Percentiles rank a stretch among this genome's conserved stretches.
phyloP scores from a whole-genome alignment of 208 protist genomes.

The Phytomonas sp. region DNA sequence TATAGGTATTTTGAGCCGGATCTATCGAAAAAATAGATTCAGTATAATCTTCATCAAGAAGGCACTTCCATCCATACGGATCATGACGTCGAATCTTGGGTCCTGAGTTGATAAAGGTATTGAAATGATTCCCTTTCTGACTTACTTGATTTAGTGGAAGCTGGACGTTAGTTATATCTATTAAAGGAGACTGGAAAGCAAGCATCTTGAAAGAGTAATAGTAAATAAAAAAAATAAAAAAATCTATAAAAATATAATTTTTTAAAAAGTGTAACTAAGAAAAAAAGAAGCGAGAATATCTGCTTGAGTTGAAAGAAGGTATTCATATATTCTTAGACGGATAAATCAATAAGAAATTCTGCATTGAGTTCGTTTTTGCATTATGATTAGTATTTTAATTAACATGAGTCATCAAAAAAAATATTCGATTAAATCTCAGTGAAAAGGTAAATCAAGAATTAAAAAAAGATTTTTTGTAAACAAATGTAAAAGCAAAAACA shows the following conservation, averaged over 20 bases:
- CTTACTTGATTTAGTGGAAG: conserved; percentile 10
- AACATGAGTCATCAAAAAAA: not conserved
- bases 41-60: conserved; percentile 24
- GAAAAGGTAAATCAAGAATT: not conserved
- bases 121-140: conserved; percentile 11
- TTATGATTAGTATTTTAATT: not conserved
- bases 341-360: not conserved
- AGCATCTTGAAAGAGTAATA: conserved; percentile 14
- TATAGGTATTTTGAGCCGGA: not conserved
- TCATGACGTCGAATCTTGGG: conserved; percentile 32
- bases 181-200: conserved; percentile 28
- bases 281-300: conserved; percentile 19
- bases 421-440: no score
- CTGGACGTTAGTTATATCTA: conserved; percentile 72
- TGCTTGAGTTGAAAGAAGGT: conserved; percentile 7
- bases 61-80: conserved; percentile 68
- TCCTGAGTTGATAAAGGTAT: conserved; percentile 1
- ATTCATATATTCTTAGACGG: not conserved
- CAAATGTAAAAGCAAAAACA: conserved; percentile 1
- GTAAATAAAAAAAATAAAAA: conserved; percentile 6
- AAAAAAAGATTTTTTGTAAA: conserved; percentile 1
- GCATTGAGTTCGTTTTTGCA: not conserved
- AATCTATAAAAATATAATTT: conserved; percentile 8
- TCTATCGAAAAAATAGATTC: not conserved
- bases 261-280: conserved; percentile 11